Evolutionary conservation across 441 rosid genomes (phyloP).

Genomic region (Gossypium lobatum): DNA sequence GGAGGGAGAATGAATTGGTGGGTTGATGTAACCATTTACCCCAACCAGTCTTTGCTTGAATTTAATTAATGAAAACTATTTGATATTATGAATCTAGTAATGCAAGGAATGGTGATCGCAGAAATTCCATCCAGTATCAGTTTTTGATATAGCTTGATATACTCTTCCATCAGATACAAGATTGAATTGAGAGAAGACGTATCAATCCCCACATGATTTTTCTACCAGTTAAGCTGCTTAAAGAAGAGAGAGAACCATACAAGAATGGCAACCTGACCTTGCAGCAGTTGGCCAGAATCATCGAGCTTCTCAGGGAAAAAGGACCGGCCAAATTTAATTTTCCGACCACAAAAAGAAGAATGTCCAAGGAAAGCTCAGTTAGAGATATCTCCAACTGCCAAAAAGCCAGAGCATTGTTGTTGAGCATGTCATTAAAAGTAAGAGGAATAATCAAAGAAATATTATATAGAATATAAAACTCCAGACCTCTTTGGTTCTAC

Average conservation of each 20-base stretch:
- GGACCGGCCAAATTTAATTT: constrained; percentile 89
- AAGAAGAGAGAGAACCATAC: background rate
- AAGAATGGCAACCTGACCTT: constrained; percentile 41
- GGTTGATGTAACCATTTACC: background rate
- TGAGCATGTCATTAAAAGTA: constrained; percentile 1
- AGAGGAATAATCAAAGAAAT: constrained; percentile 19
- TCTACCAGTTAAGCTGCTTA: background rate
- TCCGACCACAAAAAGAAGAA: constrained; percentile 73
- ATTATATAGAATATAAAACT: constrained; percentile 7
- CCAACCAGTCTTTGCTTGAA: background rate
- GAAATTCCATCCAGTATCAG: background rate
- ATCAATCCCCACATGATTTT: background rate
- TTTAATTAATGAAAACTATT: background rate
- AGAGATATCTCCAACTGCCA: constrained; percentile 70
- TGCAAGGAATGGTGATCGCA: background rate
- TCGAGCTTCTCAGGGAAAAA: constrained; percentile 59
- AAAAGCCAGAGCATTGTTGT: constrained; percentile 23
- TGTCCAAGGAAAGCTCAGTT: constrained; percentile 80
- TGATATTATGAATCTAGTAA: background rate
- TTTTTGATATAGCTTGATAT: background rate
- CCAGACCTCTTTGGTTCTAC: constrained; percentile 70
- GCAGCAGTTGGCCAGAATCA: constrained; percentile 73
- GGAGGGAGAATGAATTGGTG: background rate
- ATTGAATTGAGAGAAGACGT: background rate
- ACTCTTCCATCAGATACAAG: background rate